Base-by-base conservation (phyloP, 192 early-diverging fungal species). In the Coemansia sp. region DNA sequence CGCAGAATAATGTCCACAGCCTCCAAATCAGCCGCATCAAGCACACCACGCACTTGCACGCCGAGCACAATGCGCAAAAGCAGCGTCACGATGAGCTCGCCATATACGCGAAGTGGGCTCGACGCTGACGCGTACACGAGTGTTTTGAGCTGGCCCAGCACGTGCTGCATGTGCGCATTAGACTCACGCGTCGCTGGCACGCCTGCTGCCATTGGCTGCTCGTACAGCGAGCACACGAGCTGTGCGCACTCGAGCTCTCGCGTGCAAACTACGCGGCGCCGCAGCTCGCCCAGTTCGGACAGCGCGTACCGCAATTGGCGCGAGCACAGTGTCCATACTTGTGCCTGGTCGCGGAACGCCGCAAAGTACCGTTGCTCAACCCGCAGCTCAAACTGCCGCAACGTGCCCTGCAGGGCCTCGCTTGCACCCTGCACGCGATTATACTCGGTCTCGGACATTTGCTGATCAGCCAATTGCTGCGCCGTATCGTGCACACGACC, bases 271-370 rank as follows among this genome's bases (percentile, higher is more conserved):
- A 41, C 47, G 5, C 32, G 24, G 3, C 59, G 48, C 8, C 72
- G 68, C 27, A 71, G 54, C 48, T 79, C 71, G 1, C 58, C 54
- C 21, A 80, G 57, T 21, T 59, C 60, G 12, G 41, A 37, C 59
- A 80, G 41, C 2, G 55, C 70, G 24, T 64, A 55, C 14, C 39
- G 43, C 12, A 64, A 35, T 41, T 68, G 63, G 23, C 69, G 70
- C 11, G 45, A 66, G 32, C 59, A 67, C 37, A 55, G 51, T 29
- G 66, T 66, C 79, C 79, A 82, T 12, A 76, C 51, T 67, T 82
- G 79, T 12, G 79, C 79, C 3, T 72, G 61, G 45, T 82, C 79
- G 21, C 79, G 62, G 66, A 67, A 76, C 2, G 70, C 60, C 1
- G 1, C 59, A 60, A 72, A 82, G 64, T 76, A 76, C 17, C 74